phyloP scores from a whole-genome alignment of 148 eudicot species.

The Rhododendron molle region DNA sequence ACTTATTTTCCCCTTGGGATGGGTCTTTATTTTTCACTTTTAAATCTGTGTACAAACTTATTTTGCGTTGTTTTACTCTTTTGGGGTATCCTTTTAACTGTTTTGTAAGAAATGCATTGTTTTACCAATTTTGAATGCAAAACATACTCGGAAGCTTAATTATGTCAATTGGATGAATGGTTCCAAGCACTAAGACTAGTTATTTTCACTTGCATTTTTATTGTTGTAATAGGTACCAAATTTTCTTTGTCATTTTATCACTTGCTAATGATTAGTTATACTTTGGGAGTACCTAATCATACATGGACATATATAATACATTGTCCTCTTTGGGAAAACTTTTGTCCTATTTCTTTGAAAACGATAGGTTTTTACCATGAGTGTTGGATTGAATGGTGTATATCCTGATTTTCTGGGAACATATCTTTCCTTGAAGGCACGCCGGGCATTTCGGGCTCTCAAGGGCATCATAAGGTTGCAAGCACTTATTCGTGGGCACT shows the following conservation, averaged over 20 bases:
- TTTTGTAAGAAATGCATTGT: background rate
- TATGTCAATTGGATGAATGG: background rate
- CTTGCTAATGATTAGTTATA: background rate
- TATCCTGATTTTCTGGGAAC: background rate
- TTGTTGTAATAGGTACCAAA: background rate
- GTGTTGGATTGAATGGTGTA: background rate
- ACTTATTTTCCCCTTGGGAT: too few relatives aligned
- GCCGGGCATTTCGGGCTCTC: conserved; percentile 51
- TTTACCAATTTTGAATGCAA: background rate
- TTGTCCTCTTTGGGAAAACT: background rate
- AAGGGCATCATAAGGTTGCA: conserved; percentile 70
- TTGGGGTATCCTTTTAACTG: background rate
- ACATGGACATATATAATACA: background rate
- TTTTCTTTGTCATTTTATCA: background rate
- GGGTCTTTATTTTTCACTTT: background rate
- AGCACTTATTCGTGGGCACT: conserved; percentile 69
- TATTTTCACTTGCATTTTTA: background rate
- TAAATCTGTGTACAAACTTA: background rate
- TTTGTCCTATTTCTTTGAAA: background rate
- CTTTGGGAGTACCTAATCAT: background rate
- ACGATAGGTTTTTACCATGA: too few relatives aligned
- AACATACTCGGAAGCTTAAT: background rate
- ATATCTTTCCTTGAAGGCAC: conserved; percentile 37
- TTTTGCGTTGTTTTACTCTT: background rate
- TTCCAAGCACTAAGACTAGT: background rate